Evolutionary conservation across 179 eudicot genomes (phyloP), one percentile per base, ranked within the genome.

Genomic region (Carnegiea gigantea): DNA sequence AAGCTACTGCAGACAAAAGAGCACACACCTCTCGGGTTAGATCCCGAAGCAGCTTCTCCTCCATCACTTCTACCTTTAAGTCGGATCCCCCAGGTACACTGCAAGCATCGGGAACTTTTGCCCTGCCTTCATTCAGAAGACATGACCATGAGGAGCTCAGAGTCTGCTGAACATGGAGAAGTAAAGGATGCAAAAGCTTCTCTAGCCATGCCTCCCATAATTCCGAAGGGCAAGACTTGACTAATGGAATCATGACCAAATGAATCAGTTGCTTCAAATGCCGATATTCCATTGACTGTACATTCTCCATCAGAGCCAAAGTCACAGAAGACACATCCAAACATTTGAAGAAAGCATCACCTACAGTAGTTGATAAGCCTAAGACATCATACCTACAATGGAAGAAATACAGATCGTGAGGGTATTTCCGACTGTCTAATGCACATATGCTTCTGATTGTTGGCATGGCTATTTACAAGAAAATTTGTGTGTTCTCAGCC

Each of bases 51-150:
- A 96, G 85, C 89, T 94, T 96, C 87, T 96, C 99, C 89, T 94
- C 99, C 93, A 94, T 96, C 43, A 96, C 97, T 91, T 96, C 99
- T 33, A 94, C 92, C 85, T 92, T 94, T 43, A 96, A 80, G 86
- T 94, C 97, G 18, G 94, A 83, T 24, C 97, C 97, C 23, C 84
- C 90, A 59, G 67, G 78, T 79, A 92, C 76, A 65, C 90, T 92
- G 86, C 81, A 88, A 81, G 90, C 87, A 87, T 96, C 99, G 21
- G 98, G 99, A 86, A 92, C 93, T 83, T 88, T 89, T 81, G 98
- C 98, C 81, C 92, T 88, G 40, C 99, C 97, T 85, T 92, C 99
- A 78, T 87, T 89, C 81, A 94, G 80, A 76, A 96, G 93, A 87
- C 92, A 83, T 73, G 92, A 89, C 99, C 99, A 96, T 74, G 99